phyloP scores from a whole-genome alignment of 2,329 filamentous ascomycete species.

The Gremmenia infestans region DNA sequence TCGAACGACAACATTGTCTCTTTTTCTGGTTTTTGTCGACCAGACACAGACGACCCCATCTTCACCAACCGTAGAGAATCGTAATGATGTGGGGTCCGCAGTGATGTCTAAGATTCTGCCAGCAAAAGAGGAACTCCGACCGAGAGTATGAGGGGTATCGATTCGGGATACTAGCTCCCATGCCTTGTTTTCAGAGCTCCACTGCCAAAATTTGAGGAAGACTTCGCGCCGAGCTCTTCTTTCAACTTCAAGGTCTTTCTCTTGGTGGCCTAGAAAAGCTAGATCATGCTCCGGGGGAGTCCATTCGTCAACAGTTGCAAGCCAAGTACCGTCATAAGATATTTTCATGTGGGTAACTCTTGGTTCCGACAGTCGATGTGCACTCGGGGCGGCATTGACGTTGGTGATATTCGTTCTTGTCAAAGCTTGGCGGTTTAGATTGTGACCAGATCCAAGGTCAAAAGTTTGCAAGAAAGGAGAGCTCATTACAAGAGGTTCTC shows the following conservation, averaged over 20 bases:
- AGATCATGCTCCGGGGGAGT: conserved; percentile 66
- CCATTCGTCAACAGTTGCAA: conserved; percentile 92
- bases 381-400: conserved; percentile 67
- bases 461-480: conserved; percentile 75
- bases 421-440: conserved; percentile 81
- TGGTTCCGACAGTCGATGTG: conserved; percentile 69
- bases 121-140: conserved; percentile 42
- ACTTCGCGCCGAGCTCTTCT: conserved; percentile 59
- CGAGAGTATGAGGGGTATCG: conserved; percentile 70
- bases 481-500: conserved; percentile 46
- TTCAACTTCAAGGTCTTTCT: conserved; percentile 41
- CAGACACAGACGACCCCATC: conserved; percentile 77
- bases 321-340: conserved; percentile 78
- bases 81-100: conserved; percentile 60
- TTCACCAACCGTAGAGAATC: conserved; percentile 80
- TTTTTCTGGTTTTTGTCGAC: conserved; percentile 66
- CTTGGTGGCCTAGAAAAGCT: conserved; percentile 48
- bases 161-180: conserved; percentile 80
- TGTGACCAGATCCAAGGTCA: conserved; percentile 73
- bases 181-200: conserved; percentile 49
- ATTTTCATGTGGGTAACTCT: conserved; percentile 70
- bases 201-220: conserved; percentile 85
- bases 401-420: conserved; percentile 84
- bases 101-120: conserved; percentile 66
- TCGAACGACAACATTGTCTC: conserved; percentile 61